phyloP scores from a whole-genome alignment of 2,329 filamentous ascomycete species.

The Aspergillus brasiliensis region DNA sequence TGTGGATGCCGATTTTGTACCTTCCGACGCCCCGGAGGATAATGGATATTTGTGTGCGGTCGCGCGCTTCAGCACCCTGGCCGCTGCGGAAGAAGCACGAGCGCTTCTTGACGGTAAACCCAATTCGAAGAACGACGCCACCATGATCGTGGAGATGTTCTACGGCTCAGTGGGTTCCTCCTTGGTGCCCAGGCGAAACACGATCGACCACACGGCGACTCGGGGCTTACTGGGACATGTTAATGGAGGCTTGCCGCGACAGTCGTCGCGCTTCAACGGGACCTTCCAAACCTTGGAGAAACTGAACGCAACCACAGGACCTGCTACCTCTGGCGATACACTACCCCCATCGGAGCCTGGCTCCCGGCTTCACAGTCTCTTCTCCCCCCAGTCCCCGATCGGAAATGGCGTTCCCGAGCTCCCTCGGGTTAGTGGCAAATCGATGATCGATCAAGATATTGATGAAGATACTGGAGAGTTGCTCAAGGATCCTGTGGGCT shows the following conservation, averaged over 20 bases:
- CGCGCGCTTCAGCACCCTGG: constrained; percentile 59
- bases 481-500: constrained; percentile 65
- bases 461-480: constrained; percentile 66
- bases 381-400: constrained; percentile 63
- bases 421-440: constrained; percentile 59
- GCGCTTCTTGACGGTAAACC: constrained; percentile 63
- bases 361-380: constrained; percentile 57
- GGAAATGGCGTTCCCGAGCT: constrained; percentile 56
- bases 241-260: constrained; percentile 50
- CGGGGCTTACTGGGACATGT: constrained; percentile 36
- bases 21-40: constrained; percentile 58
- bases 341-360: constrained; percentile 53
- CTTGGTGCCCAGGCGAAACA: constrained; percentile 49
- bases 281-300: constrained; percentile 63
- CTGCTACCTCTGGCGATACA: constrained; percentile 51
- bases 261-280: constrained; percentile 62
- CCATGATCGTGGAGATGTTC: constrained; percentile 58
- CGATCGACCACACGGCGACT: constrained; percentile 53
- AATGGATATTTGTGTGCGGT: constrained; percentile 59
- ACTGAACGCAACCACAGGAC: constrained; percentile 54
- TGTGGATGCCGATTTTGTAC: constrained; percentile 60
- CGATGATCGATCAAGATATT: constrained; percentile 64
- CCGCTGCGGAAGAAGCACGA: constrained; percentile 62
- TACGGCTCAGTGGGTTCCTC: constrained; percentile 41
- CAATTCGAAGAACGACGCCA: constrained; percentile 62